phyloP scores from a whole-genome alignment of 140 eudicot species.

The Ambrosia hybrid region DNA sequence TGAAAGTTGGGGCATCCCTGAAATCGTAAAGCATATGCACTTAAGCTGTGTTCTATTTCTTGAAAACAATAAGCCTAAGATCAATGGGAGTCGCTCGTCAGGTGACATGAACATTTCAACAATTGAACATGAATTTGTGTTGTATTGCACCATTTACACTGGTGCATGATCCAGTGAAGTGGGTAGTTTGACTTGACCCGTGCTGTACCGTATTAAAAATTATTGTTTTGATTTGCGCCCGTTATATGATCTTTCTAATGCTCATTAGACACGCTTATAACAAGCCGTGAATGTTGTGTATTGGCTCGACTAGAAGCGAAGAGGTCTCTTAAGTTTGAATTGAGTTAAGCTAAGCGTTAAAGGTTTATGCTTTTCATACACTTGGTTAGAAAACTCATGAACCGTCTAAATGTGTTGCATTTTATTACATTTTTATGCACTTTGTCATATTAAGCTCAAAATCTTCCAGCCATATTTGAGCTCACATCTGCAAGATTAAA shows the following conservation, averaged over 20 bases:
- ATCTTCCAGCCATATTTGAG: neutral
- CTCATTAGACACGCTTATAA: too few species aligned
- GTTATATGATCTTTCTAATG: too few species aligned
- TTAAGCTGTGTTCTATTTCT: constrained; percentile 12
- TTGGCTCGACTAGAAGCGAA: neutral
- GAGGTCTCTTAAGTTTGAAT: neutral
- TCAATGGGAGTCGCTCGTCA: neutral
- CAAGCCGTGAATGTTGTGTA: neutral
- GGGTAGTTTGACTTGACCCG: neutral
- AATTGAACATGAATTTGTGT: constrained; percentile 15
- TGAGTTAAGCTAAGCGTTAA: neutral
- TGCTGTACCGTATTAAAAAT: neutral
- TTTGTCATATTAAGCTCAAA: neutral
- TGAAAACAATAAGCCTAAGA: constrained; percentile 24
- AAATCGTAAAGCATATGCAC: constrained; percentile 45
- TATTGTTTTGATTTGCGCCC: neutral
- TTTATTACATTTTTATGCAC: neutral
- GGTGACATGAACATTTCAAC: constrained; percentile 22
- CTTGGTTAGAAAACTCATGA: too few species aligned
- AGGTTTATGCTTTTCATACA: neutral
- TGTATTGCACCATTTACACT: constrained; percentile 12
- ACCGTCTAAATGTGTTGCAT: neutral
- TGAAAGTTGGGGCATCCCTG: constrained; percentile 59
- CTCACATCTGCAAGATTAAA: neutral
- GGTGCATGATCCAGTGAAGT: constrained; percentile 13